phyloP scores from a whole-genome alignment of 2,329 filamentous ascomycete genomes.

The Fusarium redolens region DNA sequence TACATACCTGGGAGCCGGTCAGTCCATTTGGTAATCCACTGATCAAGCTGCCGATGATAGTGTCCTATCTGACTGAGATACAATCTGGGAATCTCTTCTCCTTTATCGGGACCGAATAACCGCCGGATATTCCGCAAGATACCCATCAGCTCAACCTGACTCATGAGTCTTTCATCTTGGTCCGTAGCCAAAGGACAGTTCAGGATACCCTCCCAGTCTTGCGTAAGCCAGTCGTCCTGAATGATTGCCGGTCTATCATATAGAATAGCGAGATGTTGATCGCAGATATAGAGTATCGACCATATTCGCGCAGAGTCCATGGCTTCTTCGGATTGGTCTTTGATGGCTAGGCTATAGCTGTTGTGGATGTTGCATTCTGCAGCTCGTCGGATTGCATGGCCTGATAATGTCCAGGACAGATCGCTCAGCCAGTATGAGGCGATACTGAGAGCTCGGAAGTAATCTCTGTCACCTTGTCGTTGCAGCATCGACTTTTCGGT shows the following conservation, averaged over 20 bases:
- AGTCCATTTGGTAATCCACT: slow-evolving; percentile 54
- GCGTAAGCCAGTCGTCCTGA: slow-evolving; percentile 66
- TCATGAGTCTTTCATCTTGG: slow-evolving; percentile 66
- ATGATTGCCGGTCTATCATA: slow-evolving; percentile 70
- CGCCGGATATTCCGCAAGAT: slow-evolving; percentile 67
- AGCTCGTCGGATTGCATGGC: slow-evolving; percentile 62
- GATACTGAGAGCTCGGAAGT: slow-evolving; percentile 68
- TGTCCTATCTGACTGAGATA: slow-evolving; percentile 60
- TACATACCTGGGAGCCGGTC: slow-evolving; percentile 43
- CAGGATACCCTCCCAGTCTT: slow-evolving; percentile 67
- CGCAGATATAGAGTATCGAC: slow-evolving; percentile 72
- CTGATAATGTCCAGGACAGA: slow-evolving; percentile 70
- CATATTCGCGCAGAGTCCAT: slow-evolving; percentile 68
- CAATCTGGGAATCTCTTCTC: slow-evolving; percentile 61
- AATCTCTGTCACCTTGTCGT: slow-evolving; percentile 55
- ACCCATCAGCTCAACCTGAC: slow-evolving; percentile 67
- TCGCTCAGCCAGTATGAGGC: slow-evolving; percentile 71
- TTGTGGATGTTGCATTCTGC: slow-evolving; percentile 60
- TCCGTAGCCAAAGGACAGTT: slow-evolving; percentile 61
- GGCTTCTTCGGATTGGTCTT: slow-evolving; percentile 54
- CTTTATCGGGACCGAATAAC: slow-evolving; percentile 66
- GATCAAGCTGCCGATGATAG: slow-evolving; percentile 50
- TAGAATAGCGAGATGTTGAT: slow-evolving; percentile 70
- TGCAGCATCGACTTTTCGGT: slow-evolving; percentile 59
- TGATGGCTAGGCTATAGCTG: slow-evolving; percentile 54